These are phyloP conservation scores for Globisporangium perplexum DNA, from an alignment of 352 stramenopile genomes.

Conservation along the genomic window DNA sequence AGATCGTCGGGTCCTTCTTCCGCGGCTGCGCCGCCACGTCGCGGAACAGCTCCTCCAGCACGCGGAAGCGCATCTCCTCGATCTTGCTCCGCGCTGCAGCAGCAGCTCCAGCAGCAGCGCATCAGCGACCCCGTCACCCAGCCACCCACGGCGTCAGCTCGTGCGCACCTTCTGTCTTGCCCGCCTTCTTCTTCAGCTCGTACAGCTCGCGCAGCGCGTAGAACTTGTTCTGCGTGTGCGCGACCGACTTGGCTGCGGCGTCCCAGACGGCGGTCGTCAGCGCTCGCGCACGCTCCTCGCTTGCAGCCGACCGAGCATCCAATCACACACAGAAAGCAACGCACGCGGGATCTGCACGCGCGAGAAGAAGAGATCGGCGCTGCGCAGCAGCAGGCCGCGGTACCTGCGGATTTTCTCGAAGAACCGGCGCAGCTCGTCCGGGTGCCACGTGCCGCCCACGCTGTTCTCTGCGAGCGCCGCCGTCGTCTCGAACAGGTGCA, in stretches of 20 bases:
- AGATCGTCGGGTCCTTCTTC: slow-evolving; percentile 15
- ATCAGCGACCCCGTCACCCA: no score
- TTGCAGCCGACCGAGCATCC: no score
- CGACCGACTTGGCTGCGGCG: slow-evolving; percentile 43
- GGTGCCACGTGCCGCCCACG: slow-evolving; percentile 50
- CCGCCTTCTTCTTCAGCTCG: slow-evolving; percentile 32
- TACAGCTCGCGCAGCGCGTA: slow-evolving; percentile 66
- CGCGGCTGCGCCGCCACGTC: slow-evolving; percentile 30
- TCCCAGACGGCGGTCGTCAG: background rate
- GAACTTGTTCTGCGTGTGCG: slow-evolving; percentile 64
- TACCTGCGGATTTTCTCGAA: slow-evolving; percentile 61
- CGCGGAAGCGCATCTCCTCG: slow-evolving; percentile 24
- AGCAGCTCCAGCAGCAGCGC: no score
- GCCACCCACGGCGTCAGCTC: no score
- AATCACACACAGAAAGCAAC: background rate
- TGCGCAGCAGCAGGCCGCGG: slow-evolving; percentile 27
- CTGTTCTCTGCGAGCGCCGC: slow-evolving; percentile 49
- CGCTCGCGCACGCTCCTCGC: no score
- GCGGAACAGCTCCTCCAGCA: slow-evolving; percentile 44
- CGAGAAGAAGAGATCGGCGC: slow-evolving; percentile 53
- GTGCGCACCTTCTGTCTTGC: slow-evolving; percentile 4
- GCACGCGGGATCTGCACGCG: slow-evolving; percentile 60
- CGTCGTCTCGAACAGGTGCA: slow-evolving; percentile 73
- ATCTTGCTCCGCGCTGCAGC: slow-evolving; percentile 16
- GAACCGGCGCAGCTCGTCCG: slow-evolving; percentile 56